Conservation (phyloP, 768 basidiomycete genomes). For the Gautieria morchelliformis region DNA sequence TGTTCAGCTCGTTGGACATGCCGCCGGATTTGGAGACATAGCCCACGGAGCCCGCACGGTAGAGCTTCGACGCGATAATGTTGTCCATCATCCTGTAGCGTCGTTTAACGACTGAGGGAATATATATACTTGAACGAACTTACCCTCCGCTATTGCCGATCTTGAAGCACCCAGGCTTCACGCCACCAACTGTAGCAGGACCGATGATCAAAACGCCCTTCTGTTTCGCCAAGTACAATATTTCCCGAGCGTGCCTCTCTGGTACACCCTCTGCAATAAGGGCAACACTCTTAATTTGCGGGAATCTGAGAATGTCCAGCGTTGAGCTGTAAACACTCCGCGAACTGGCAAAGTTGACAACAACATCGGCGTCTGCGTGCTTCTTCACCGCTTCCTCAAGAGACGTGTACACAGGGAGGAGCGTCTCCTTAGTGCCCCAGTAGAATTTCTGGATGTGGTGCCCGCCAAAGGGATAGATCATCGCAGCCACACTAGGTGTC, state of each 20-base stretch:
- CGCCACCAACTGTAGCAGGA: conserved; percentile 97
- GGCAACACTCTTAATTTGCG: conserved; percentile 67
- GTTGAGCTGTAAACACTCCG: conserved; percentile 93
- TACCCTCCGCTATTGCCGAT: conserved; percentile 98
- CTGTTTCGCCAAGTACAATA: conserved; percentile 77
- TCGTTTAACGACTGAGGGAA: neutral
- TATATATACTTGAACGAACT: conserved; percentile 18
- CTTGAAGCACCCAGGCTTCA: conserved; percentile 99
- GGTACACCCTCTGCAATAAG: conserved; percentile 99
- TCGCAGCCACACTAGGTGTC: conserved; percentile 90
- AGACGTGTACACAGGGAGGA: conserved; percentile 93
- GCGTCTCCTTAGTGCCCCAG: conserved; percentile 99
- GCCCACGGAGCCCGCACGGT: conserved; percentile 93
- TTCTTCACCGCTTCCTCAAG: conserved; percentile 86
- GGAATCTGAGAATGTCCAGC: conserved; percentile 75
- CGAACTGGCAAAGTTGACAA: conserved; percentile 95
- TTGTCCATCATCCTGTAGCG: conserved; percentile 93
- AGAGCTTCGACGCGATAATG: conserved; percentile 97
- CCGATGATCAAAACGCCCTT: conserved; percentile 90
- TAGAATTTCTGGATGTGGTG: conserved; percentile 99
- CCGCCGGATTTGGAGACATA: conserved; percentile 99
- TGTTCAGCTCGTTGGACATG: conserved; percentile 99
- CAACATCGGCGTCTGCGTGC: conserved; percentile 93
- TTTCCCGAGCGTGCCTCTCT: conserved; percentile 93
- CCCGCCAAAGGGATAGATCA: conserved; percentile 99